Base-by-base conservation (phyloP, 495 filamentous ascomycete genomes). In the Rostrohypoxylon terebratum region DNA sequence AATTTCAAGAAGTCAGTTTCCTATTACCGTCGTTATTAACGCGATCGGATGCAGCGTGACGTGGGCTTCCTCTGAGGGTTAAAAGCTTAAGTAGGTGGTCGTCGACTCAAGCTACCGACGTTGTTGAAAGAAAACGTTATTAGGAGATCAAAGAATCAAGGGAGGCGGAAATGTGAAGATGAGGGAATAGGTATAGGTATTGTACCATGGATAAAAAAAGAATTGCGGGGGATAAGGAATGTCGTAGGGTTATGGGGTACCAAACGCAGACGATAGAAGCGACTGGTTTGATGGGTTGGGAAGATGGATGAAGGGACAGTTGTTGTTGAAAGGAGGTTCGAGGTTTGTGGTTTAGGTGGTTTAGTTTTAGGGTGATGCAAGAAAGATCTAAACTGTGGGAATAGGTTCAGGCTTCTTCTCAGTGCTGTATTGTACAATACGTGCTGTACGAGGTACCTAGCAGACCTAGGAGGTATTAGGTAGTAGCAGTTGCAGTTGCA, bases 321-420 rank as follows among this genome's bases (percentile, higher is more conserved):
- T 36, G 51, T 34, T 55, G 51, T 55, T 55, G 51, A 55, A 55
- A 55, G 51, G 54, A 48, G 53, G 68, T 65, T 69, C 59, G 48
- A 48, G 53, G 61, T 65, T 69, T 50, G 48, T 34, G 31, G 50
- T 59, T 54, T 59, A 59, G 53, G 54, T 60, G 50, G 68, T 71
- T 61, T 71, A 48, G 60, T 53, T 71, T 61, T 71, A 48, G 60
- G 60, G 48, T 58, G 54, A 63, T 68, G 70, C 64, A 73, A 73
- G 69, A 72, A 68, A 54, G 70, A 73, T 73, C 70, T 68, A 59
- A 57, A 57, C 34, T 59, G 55, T 59, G 55, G 55, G 55, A 28
- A 28, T 5, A 28, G 45, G 58, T 28, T 20, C 28, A 50, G 28
- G 34, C 36, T 28, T 28, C 36, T 28, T 28, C 28, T 28, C 28